Conservation (phyloP, 108 stramenopile genomes). For the Skeletonema menzelii region DNA sequence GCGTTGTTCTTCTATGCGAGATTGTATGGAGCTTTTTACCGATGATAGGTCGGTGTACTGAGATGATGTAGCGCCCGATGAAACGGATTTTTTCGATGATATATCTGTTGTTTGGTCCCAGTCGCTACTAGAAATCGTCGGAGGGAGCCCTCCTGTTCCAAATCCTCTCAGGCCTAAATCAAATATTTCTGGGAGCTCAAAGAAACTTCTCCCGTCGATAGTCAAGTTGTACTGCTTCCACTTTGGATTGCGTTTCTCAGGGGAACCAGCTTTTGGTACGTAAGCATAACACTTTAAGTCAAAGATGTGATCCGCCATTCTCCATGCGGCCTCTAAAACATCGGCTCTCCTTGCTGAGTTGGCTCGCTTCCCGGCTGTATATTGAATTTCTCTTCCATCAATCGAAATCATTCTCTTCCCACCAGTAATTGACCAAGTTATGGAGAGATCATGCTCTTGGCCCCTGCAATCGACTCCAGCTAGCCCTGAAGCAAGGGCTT, state of each 20-base stretch:
- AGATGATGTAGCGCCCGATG: not conserved
- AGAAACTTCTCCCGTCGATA: slow-evolving; percentile 76
- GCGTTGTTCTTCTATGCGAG: slow-evolving; percentile 27
- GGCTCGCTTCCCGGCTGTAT: slow-evolving; percentile 45
- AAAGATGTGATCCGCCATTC: slow-evolving; percentile 49
- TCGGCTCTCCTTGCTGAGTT: slow-evolving; percentile 36
- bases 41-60: not conserved
- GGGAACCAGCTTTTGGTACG: slow-evolving; percentile 35
- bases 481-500: slow-evolving; percentile 53
- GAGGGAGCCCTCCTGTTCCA: not conserved
- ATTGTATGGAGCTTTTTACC: slow-evolving; percentile 19
- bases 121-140: not conserved
- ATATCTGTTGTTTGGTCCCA: not conserved
- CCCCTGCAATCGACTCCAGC: slow-evolving; percentile 76
- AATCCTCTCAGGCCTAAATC: slow-evolving; percentile 63
- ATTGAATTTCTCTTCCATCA: slow-evolving; percentile 77
- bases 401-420: slow-evolving; percentile 70
- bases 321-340: slow-evolving; percentile 66
- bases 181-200: slow-evolving; percentile 75
- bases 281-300: slow-evolving; percentile 61
- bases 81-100: not conserved
- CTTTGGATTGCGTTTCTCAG: slow-evolving; percentile 28
- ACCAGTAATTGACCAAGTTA: slow-evolving; percentile 75
- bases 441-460: slow-evolving; percentile 79
- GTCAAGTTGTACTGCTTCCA: slow-evolving; percentile 67